Evolutionary conservation across 371 early-diverging fungal genomes (phyloP).

Genomic region (Apophysomyces sp.): DNA sequence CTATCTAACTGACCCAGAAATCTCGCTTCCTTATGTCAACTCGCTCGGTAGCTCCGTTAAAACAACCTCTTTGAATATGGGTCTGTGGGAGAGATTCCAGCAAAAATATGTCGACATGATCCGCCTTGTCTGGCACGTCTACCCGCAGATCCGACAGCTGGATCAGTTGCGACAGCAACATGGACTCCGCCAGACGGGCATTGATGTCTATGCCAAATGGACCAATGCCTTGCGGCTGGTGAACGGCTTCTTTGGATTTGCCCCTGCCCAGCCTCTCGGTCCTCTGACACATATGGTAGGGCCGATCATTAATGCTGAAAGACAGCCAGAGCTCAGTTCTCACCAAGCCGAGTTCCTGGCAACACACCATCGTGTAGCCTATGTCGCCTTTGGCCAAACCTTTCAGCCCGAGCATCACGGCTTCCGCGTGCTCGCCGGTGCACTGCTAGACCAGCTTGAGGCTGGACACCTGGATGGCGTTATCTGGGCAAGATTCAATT

Average conservation of each 20-base stretch:
- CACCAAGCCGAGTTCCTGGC: not conserved
- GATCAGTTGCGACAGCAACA: not conserved
- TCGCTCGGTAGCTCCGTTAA: not conserved
- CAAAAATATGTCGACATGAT: not conserved
- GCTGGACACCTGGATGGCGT: not conserved
- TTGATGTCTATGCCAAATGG: slow-evolving; percentile 2
- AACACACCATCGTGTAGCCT: slow-evolving; percentile 6
- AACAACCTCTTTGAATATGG: slow-evolving; percentile 1
- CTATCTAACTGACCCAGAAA: not conserved
- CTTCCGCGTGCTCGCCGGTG: not conserved
- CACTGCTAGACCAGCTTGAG: not conserved
- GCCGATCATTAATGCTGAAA: slow-evolving; percentile 6
- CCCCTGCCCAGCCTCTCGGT: slow-evolving; percentile 8
- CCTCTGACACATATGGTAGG: slow-evolving; percentile 16
- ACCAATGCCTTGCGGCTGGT: not conserved
- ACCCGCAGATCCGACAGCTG: not conserved
- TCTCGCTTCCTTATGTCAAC: slow-evolving; percentile 5
- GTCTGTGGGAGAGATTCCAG: slow-evolving; percentile 5
- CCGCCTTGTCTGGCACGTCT: not conserved
- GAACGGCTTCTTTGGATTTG: slow-evolving; percentile 2
- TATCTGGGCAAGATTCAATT: slow-evolving; percentile 3
- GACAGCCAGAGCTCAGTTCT: not conserved
- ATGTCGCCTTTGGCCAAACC: slow-evolving; percentile 23
- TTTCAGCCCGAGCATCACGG: not conserved
- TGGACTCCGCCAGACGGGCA: not conserved